Evolutionary conservation across 805 yeast genomes (phyloP), one percentile per base, ranked within the genome.

Genomic region (Ogataea paradorogensis): DNA sequence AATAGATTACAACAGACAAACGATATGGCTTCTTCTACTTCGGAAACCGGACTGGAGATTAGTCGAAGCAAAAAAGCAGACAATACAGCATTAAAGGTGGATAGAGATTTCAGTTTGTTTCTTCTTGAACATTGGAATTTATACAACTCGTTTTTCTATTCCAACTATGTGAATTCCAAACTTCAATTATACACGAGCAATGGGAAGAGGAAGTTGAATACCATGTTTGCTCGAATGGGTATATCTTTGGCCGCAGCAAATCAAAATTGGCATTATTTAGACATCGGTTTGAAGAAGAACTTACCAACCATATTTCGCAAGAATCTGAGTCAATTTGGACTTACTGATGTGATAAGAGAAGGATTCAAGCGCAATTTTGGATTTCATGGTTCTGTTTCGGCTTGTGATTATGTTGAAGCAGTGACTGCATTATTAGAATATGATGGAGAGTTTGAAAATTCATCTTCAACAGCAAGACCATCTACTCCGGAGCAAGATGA

Each of bases 201-300:
- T 42, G 99, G 99, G 5, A 76, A 82, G 49, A 88, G 86, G 56
- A 76, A 80, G 48, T 67, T 93, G 35, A 95, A 90, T 58, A 88
- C 89, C 52, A 73, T 93, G 76, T 87, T 93, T 66, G 99, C 99
- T 1, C 78, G 84, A 52, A 93, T 95, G 96, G 99, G 99, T 7
- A 83, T 93, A 5, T 82, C 96, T 0, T 68, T 93, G 33, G 82
- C 79, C 5, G 81, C 83, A n/a, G 93, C 98, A 0, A 84, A 82
- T 54, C 96, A 93, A 60, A 80, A 80, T 40, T 93, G 98, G 98
- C 71, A 83, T 18, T 95, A 91, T 59, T 78, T 91, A 81, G 93
- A 88, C 57, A 76, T 85, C 27, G 72, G 74, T 8, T 69, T 91
- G 36, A 95, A 93, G 59, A 78, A 81, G 41, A 82, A 80, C 45